Conservation (phyloP, 2,329 filamentous ascomycete genomes). For the Paecilomyces niveus region DNA sequence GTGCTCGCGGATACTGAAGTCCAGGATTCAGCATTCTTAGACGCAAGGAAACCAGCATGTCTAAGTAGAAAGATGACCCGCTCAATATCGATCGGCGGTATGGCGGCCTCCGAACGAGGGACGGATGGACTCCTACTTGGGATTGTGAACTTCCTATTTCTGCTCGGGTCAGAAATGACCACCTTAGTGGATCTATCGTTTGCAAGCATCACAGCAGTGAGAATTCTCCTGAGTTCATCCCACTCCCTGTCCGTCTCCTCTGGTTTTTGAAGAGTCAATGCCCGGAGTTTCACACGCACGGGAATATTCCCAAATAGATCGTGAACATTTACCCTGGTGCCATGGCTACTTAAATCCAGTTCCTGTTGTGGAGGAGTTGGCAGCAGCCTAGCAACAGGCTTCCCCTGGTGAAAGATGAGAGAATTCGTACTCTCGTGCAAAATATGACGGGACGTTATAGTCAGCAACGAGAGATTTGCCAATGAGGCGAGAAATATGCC, state of each 20-base stretch:
- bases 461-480: slow-evolving; percentile 66
- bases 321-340: slow-evolving; percentile 67
- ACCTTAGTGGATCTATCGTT: slow-evolving; percentile 56
- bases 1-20: slow-evolving; percentile 62
- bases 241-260: slow-evolving; percentile 57
- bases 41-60: slow-evolving; percentile 59
- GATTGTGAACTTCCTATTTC: slow-evolving; percentile 29
- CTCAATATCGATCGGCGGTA: slow-evolving; percentile 16
- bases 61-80: slow-evolving; percentile 49
- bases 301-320: slow-evolving; percentile 88
- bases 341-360: slow-evolving; percentile 52
- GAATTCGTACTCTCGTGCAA: slow-evolving; percentile 48
- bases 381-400: slow-evolving; percentile 55
- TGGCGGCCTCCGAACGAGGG: neutral
- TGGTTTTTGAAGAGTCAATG: slow-evolving; percentile 45
- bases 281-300: slow-evolving; percentile 77
- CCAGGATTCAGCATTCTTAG: slow-evolving; percentile 54
- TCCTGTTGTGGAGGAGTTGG: slow-evolving; percentile 55
- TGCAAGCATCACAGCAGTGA: slow-evolving; percentile 62
- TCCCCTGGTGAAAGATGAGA: slow-evolving; percentile 64
- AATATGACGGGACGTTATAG: slow-evolving; percentile 63
- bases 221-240: slow-evolving; percentile 51
- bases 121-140: slow-evolving; percentile 5
- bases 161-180: slow-evolving; percentile 48
- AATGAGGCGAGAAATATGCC: slow-evolving; percentile 75